These are phyloP conservation scores for Cudoniella acicularis DNA, from an alignment of 495 filamentous ascomycete genomes.

Conservation along the genomic window DNA sequence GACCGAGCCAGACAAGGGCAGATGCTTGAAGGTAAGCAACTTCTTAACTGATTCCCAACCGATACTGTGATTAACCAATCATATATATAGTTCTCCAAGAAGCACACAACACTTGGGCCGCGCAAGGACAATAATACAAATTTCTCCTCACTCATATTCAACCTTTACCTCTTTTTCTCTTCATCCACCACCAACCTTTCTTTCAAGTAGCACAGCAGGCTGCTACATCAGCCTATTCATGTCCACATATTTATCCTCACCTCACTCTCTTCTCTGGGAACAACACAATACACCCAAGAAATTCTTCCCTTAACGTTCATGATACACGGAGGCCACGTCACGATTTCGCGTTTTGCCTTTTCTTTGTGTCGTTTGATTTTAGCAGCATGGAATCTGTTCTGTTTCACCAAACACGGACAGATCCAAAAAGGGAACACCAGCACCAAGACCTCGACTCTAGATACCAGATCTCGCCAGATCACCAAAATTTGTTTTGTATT, in stretches of 20 bases:
- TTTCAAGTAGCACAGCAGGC: constrained; percentile 1
- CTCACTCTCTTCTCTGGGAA: not conserved
- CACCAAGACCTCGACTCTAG: not conserved
- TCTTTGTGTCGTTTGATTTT: not conserved
- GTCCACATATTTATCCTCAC: not conserved
- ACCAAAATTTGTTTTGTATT: constrained; percentile 12
- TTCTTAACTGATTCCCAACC: constrained; percentile 7
- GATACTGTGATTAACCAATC: constrained; percentile 5
- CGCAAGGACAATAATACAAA: constrained; percentile 32
- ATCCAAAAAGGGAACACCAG: not conserved
- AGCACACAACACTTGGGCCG: constrained; percentile 39
- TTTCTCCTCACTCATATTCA: not conserved
- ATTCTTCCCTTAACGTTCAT: not conserved
- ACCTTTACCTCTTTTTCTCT: not conserved
- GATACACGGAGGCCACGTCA: constrained; percentile 6
- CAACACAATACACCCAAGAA: no score
- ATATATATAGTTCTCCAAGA: constrained; percentile 41
- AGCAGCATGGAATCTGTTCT: no score
- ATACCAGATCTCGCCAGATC: constrained; percentile 23
- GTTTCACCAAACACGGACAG: not conserved
- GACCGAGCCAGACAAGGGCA: constrained; percentile 67
- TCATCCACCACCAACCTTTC: not conserved
- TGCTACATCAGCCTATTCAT: not conserved
- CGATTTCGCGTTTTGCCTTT: not conserved
- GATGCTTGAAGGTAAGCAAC: constrained; percentile 65